phyloP scores from a whole-genome alignment of 768 basidiomycete genomes.

The Dendrothele bispora region DNA sequence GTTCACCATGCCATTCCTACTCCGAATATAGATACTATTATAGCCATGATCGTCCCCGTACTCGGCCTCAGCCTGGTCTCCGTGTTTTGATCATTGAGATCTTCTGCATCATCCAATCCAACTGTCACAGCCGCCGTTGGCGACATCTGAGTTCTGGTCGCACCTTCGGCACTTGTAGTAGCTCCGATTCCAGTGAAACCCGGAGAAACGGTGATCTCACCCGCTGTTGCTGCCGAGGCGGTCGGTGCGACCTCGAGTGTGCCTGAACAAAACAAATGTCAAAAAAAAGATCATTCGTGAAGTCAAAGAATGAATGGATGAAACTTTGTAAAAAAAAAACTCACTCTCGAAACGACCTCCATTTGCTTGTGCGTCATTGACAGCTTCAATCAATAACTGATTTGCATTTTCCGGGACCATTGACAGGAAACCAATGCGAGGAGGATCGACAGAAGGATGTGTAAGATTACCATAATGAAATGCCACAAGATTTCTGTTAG shows the following conservation, averaged over 20 bases:
- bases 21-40: too few species aligned
- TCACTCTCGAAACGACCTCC: constrained; percentile 40
- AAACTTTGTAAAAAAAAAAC: not conserved
- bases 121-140: too few species aligned
- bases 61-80: too few species aligned
- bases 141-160: too few species aligned
- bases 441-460: constrained; percentile 64
- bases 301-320: not conserved
- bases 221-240: constrained; percentile 25
- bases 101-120: too few species aligned
- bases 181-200: too few species aligned
- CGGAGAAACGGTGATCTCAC: too few species aligned
- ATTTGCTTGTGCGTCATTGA: constrained; percentile 33
- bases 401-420: constrained; percentile 56
- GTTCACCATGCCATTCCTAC: too few species aligned
- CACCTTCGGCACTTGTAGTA: too few species aligned
- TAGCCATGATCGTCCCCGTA: too few species aligned
- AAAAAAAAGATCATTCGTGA: not conserved
- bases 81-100: too few species aligned
- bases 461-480: constrained; percentile 76
- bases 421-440: constrained; percentile 67
- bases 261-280: constrained; percentile 18
- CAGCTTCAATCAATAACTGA: constrained; percentile 33
- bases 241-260: constrained; percentile 36
- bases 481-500: constrained; percentile 60